Evolutionary conservation across 2,329 filamentous ascomycete species (phyloP), one percentile per base, ranked within the genome.

Genomic region (Seiridium cupressi): DNA sequence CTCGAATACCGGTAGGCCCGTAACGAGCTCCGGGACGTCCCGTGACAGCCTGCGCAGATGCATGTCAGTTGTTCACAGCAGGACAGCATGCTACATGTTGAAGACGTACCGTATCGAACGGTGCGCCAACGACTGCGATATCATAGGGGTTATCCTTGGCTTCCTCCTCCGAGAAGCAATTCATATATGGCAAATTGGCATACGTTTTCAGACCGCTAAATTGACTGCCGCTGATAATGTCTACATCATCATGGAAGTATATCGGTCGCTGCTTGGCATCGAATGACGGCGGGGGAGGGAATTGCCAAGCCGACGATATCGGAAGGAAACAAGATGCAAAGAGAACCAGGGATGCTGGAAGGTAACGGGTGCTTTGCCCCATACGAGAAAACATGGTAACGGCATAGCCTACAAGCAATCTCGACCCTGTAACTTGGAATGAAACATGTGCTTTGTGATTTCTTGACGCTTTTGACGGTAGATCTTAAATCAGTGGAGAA

Each of bases 171-270:
- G 82, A 79, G 18, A 89, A 76, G 66, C 86, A 89, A 65, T 85
- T 86, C 47, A 84, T 77, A 61, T 88, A 81, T 57, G 82, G 81
- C 54, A 89, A 73, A 68, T 87, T 85, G 31, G 83, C 86, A 68
- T 88, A 89, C 51, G 84, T 88, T 54, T 82, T 83, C 56, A 91
- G 83, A 44, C 89, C 89, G 44, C 72, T 70, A 65, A 79, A 77
- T 60, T 78, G 76, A 57, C 76, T 80, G 11, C 74, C 76, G 11
- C 70, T 74, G 6, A 73, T 61, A 31, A 81, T 76, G 54, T 81
- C 74, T 11, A 79, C 63, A 40, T 75, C 70, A 46, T 75, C 70
- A 35, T 26, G 11, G 0, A 18, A 57, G n/a, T 57, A 53, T 5
- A 69, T 51, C 5, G 66, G 59, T 46, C 59, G 64, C 47, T 69